phyloP scores from a whole-genome alignment of 805 yeast species.

The Torulaspora franciscae region DNA sequence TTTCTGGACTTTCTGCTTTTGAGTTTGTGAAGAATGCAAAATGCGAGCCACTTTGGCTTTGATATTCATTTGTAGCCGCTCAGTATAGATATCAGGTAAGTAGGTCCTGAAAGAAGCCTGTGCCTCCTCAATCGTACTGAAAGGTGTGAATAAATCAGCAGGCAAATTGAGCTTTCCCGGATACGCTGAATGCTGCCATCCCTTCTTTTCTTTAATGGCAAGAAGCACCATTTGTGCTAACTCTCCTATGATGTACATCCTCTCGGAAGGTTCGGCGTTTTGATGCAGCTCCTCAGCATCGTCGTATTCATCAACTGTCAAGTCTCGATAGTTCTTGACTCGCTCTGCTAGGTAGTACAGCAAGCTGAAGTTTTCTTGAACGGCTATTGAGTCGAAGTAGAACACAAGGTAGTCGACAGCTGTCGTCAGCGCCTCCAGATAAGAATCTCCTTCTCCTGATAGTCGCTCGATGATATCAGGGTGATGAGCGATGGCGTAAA shows the following conservation, averaged over 20 bases:
- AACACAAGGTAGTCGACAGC: constrained; percentile 57
- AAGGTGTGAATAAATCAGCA: constrained; percentile 62
- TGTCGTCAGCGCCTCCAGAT: constrained; percentile 45
- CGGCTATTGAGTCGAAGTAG: constrained; percentile 56
- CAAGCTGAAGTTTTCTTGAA: constrained; percentile 62
- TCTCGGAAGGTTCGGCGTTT: constrained; percentile 19
- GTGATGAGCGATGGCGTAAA: constrained; percentile 72
- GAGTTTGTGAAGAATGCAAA: constrained; percentile 29
- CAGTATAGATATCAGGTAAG: constrained; percentile 45
- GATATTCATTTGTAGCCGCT: constrained; percentile 35
- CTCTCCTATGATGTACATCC: constrained; percentile 65
- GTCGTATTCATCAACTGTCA: constrained; percentile 35
- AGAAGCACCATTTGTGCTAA: constrained; percentile 62
- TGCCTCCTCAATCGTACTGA: constrained; percentile 53
- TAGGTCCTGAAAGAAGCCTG: constrained; percentile 52
- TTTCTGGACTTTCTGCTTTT: constrained; percentile 31
- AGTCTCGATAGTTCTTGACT: constrained; percentile 72
- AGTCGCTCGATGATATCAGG: constrained; percentile 49
- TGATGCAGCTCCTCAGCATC: constrained; percentile 19
- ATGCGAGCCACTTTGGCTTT: constrained; percentile 34
- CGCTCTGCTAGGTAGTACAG: constrained; percentile 73
- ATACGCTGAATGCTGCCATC: constrained; percentile 73
- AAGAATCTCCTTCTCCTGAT: constrained; percentile 30
- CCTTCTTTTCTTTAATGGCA: constrained; percentile 49
- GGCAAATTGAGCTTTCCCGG: constrained; percentile 73